These are phyloP conservation scores for Sporothrix globosa DNA, from an alignment of 2,329 filamentous ascomycete species.

Conservation along the genomic window DNA sequence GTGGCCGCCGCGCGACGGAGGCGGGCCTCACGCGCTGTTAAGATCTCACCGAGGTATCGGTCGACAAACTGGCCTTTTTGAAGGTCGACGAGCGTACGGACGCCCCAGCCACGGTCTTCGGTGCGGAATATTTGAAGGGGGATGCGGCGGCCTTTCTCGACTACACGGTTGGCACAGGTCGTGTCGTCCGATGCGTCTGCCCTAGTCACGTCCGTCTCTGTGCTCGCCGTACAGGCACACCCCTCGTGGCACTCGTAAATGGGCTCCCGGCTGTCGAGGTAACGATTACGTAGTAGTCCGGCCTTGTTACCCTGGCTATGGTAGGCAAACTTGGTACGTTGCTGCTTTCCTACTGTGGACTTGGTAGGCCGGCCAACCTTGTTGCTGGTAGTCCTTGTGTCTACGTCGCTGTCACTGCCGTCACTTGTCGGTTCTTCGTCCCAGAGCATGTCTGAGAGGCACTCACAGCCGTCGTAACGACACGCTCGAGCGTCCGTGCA, in stretches of 20 bases:
- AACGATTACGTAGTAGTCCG: slow-evolving; percentile 56
- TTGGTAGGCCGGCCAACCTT: not conserved
- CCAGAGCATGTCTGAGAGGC: slow-evolving; percentile 60
- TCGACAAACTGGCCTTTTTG: slow-evolving; percentile 78
- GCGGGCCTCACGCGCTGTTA: slow-evolving; percentile 66
- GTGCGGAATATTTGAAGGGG: slow-evolving; percentile 79
- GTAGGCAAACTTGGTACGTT: slow-evolving; percentile 63
- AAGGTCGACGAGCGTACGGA: slow-evolving; percentile 67
- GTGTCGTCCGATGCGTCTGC: not conserved
- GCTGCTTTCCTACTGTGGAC: too few species aligned
- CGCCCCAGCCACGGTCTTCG: slow-evolving; percentile 72
- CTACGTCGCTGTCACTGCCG: slow-evolving; percentile 37
- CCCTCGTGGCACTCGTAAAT: slow-evolving; percentile 81
- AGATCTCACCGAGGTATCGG: slow-evolving; percentile 73
- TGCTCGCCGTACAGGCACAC: slow-evolving; percentile 61
- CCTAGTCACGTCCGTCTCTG: not conserved
- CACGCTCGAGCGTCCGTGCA: slow-evolving; percentile 67
- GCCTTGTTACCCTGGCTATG: slow-evolving; percentile 57
- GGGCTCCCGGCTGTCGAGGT: slow-evolving; percentile 59
- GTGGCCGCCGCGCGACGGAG: slow-evolving; percentile 61
- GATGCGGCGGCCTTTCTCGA: slow-evolving; percentile 72
- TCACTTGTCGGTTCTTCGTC: slow-evolving; percentile 53
- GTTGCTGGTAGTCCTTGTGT: not conserved
- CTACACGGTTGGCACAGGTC: slow-evolving; percentile 72
- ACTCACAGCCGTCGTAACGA: slow-evolving; percentile 68